phyloP scores from a whole-genome alignment of 352 stramenopile species.

The Thalassiosira hispida region DNA sequence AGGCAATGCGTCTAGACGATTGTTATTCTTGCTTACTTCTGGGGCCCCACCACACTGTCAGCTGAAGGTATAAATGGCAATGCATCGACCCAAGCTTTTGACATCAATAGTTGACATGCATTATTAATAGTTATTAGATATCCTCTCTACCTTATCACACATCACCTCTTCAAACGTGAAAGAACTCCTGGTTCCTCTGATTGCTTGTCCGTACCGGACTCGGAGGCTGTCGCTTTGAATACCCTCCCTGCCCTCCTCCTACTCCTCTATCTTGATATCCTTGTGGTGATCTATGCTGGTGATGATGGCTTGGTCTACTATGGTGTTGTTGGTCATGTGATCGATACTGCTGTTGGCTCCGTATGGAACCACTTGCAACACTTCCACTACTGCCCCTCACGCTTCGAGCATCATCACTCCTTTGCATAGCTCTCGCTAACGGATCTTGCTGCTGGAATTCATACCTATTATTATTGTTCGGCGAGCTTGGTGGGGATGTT shows the following conservation, averaged over 20 bases:
- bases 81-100: too few species aligned
- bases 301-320: not conserved
- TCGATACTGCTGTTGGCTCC: too few species aligned
- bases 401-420: not conserved
- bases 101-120: too few species aligned
- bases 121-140: too few species aligned
- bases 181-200: not conserved
- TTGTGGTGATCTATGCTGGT: not conserved
- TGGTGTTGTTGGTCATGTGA: too few species aligned
- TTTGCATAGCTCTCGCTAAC: constrained; percentile 1
- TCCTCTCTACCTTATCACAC: too few species aligned
- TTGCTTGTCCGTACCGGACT: not conserved
- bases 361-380: not conserved
- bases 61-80: too few species aligned
- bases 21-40: too few species aligned
- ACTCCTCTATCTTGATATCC: not conserved
- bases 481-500: not conserved
- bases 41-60: too few species aligned
- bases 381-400: not conserved
- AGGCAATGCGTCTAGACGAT: too few species aligned
- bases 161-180: too few species aligned
- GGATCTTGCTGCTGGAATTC: not conserved
- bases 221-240: not conserved
- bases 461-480: not conserved
- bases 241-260: not conserved